Evolutionary conservation across 768 basidiomycete genomes (phyloP).

Genomic region (Calocybe gangraenosa): DNA sequence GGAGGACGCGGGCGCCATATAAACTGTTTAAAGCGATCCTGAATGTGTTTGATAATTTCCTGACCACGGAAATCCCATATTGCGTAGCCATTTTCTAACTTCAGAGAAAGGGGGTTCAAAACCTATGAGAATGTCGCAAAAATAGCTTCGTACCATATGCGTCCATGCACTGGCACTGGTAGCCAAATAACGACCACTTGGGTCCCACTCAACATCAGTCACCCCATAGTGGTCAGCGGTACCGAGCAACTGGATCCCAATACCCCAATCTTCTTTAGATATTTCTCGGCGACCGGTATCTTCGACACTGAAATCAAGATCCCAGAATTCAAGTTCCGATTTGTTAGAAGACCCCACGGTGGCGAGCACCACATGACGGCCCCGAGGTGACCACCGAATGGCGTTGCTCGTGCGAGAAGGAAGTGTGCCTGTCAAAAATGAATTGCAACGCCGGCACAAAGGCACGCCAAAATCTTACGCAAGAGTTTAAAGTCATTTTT

Average conservation of each 20-base stretch:
- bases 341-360: conserved; percentile 94
- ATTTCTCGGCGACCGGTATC: conserved; percentile 48
- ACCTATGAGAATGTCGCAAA: conserved; percentile 1
- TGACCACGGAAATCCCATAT: conserved; percentile 99
- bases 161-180: conserved; percentile 96
- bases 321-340: conserved; percentile 99
- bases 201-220: conserved; percentile 98
- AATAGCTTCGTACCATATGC: conserved; percentile 62
- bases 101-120: conserved; percentile 11
- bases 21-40: conserved; percentile 98
- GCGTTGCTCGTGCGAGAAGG: conserved; percentile 86
- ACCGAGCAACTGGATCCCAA: conserved; percentile 79
- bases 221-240: conserved; percentile 94
- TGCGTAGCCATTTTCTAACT: conserved; percentile 96
- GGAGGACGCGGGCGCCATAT: conserved; percentile 97
- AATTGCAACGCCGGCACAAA: conserved; percentile 8
- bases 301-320: conserved; percentile 85
- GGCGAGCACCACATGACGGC: conserved; percentile 92
- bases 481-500: conserved; percentile 95
- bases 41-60: conserved; percentile 82
- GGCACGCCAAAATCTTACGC: conserved; percentile 42
- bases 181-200: conserved; percentile 88
- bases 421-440: conserved; percentile 54
- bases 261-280: conserved; percentile 76
- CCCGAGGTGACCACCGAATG: conserved; percentile 94